Conservation (phyloP, 2,329 filamentous ascomycete genomes). For the Pleomassaria siparia region DNA sequence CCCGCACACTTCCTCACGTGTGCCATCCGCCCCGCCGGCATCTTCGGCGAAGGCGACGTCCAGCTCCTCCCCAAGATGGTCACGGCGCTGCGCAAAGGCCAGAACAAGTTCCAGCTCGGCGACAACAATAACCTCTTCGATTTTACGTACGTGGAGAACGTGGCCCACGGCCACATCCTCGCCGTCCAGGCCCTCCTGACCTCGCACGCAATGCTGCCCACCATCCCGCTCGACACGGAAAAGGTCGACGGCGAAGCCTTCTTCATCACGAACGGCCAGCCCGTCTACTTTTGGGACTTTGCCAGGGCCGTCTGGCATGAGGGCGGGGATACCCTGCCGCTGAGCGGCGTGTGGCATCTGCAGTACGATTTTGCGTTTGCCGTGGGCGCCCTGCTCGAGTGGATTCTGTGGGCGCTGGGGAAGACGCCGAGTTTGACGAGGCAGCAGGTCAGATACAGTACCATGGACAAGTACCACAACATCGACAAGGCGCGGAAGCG, state of each 20-base stretch:
- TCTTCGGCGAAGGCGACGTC: slow-evolving; percentile 55
- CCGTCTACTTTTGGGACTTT: slow-evolving; percentile 56
- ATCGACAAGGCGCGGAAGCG: slow-evolving; percentile 73
- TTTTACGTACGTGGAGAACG: slow-evolving; percentile 56
- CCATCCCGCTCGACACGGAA: slow-evolving; percentile 46
- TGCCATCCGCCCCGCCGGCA: slow-evolving; percentile 53
- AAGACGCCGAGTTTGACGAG: slow-evolving; percentile 50
- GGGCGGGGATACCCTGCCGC: slow-evolving; percentile 43
- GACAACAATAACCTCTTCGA: slow-evolving; percentile 57
- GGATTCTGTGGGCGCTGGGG: slow-evolving; percentile 48
- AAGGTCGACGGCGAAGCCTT: slow-evolving; percentile 55
- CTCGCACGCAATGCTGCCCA: slow-evolving; percentile 42
- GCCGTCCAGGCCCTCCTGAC: slow-evolving; percentile 53
- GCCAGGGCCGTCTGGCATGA: slow-evolving; percentile 50
- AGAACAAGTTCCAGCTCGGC: slow-evolving; percentile 55
- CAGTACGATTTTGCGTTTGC: slow-evolving; percentile 44
- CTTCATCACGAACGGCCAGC: slow-evolving; percentile 54
- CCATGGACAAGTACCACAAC: slow-evolving; percentile 77
- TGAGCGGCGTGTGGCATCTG: slow-evolving; percentile 47
- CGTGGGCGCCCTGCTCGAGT: slow-evolving; percentile 49
- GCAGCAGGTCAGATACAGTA: slow-evolving; percentile 62
- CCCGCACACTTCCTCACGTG: slow-evolving; percentile 51
- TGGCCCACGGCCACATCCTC: slow-evolving; percentile 55
- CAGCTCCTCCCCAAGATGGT: slow-evolving; percentile 50
- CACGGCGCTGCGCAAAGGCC: slow-evolving; percentile 48